Evolutionary conservation across 2,329 filamentous ascomycete genomes (phyloP), one percentile per base, ranked within the genome.

Genomic region (Colletotrichum euphorbiae): DNA sequence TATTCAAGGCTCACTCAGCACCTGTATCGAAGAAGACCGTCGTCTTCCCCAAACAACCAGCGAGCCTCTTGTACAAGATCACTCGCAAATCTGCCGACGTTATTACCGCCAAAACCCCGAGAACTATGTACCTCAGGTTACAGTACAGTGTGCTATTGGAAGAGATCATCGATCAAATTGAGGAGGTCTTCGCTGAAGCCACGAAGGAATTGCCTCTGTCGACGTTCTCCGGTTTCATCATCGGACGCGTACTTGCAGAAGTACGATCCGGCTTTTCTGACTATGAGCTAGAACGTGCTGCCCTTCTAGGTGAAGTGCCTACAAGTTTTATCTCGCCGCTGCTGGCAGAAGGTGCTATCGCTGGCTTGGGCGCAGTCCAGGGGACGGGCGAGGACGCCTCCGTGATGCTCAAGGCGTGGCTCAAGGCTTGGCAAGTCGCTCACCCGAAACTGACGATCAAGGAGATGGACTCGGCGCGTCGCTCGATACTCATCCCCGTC

Each of bases 401-500:
- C 0, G 31, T 64, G 3, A 72, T 68, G 1, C 66, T 80, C n/a
- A 66, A 66, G 1, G 67, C 72, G 3, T 81, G 81, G 59, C 70
- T 85, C 11, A 70, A 62, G n/a, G 69, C 67, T 9, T 85, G 82
- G 81, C 76, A 81, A 42, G 71, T 69, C 5, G 62, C 74, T 31
- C 73, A 82, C 56, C 75, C 77, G 1, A 74, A 64, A 3, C 67
- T 84, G 1, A 19, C 50, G 2, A 69, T 83, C 0, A 71, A 69
- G 5, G 73, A 81, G 45, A 75, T 78, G 28, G 56, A 73, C 7
- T 76, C 73, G 11, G 42, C 64, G 5, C 60, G 79, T 21, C 85
- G 86, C 19, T 90, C 89, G 12, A 94, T 99, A 72, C 83, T 91
- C 33, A 97, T 99, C 60, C 93, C 94, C 0, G 94, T 99, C 13